These are phyloP conservation scores for Backusella australiensis DNA, from an alignment of 192 early-diverging fungal genomes.

Conservation along the genomic window DNA sequence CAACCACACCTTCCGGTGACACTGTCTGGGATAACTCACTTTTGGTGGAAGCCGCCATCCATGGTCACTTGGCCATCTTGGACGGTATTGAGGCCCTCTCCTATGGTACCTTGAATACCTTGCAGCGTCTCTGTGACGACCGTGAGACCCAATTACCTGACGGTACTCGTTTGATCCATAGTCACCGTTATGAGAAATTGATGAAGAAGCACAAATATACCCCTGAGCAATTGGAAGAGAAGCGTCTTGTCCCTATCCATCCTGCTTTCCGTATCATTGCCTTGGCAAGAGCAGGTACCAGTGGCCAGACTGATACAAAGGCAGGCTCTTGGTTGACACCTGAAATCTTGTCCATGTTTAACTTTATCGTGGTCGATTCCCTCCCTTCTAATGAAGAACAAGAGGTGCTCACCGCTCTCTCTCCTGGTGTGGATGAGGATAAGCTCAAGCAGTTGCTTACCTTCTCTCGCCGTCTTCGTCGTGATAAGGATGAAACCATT, in stretches of 20 bases:
- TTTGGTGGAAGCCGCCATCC: conserved; percentile 68
- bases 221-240: conserved; percentile 39
- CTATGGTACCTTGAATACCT: conserved; percentile 63
- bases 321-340: conserved; percentile 67
- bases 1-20: conserved; percentile 67
- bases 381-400: conserved; percentile 52
- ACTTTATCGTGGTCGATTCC: conserved; percentile 62
- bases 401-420: conserved; percentile 44
- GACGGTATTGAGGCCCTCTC: conserved; percentile 74
- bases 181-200: conserved; percentile 53
- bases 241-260: conserved; percentile 58
- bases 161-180: conserved; percentile 55
- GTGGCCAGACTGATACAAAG: conserved; percentile 42
- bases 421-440: conserved; percentile 48
- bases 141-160: conserved; percentile 70
- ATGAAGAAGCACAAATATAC: conserved; percentile 46
- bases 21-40: conserved; percentile 76
- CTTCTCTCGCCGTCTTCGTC: conserved; percentile 60
- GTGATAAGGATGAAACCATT: conserved; percentile 57
- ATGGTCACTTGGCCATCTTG: conserved; percentile 70
- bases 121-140: conserved; percentile 65
- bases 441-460: conserved; percentile 42
- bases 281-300: conserved; percentile 51
- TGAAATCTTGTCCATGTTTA: conserved; percentile 71
- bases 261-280: conserved; percentile 78